Conservation (phyloP, 2,329 filamentous ascomycete genomes). For the Sphaerulina musiva region DNA sequence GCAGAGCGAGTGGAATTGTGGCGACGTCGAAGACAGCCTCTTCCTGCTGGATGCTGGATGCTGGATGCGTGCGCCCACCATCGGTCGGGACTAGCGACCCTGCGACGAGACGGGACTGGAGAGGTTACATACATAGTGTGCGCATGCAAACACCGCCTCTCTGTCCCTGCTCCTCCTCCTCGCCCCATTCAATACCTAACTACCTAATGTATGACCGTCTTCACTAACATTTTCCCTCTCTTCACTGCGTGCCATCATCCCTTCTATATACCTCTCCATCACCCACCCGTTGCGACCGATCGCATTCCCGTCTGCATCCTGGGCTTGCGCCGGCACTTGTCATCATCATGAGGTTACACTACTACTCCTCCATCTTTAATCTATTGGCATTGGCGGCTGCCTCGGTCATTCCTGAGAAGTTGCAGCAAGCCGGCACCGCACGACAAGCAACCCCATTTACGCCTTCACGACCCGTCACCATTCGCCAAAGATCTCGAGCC, state of each 20-base stretch:
- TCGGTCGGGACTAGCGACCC: not conserved
- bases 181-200: too few relatives aligned
- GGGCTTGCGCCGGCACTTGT: not conserved
- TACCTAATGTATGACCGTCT: not conserved
- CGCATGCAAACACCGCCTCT: constrained; percentile 10
- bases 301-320: not conserved
- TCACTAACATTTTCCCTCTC: constrained; percentile 3
- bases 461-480: constrained; percentile 9
- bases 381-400: constrained; percentile 14
- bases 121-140: constrained; percentile 2
- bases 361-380: constrained; percentile 12
- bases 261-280: not conserved
- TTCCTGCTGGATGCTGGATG: constrained; percentile 11
- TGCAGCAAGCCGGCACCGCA: constrained; percentile 4
- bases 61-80: not conserved
- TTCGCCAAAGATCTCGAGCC: not conserved
- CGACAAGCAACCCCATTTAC: constrained; percentile 6
- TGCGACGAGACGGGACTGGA: too few relatives aligned
- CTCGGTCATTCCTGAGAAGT: constrained; percentile 14
- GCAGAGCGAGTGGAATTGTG: constrained; percentile 3
- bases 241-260: constrained; percentile 2
- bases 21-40: not conserved
- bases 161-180: not conserved
- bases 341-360: constrained; percentile 13
- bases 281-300: not conserved